Evolutionary conservation across 306 rosid genomes (phyloP), one percentile per base, ranked within the genome.

Genomic region (Hylodesmum podocarpum): DNA sequence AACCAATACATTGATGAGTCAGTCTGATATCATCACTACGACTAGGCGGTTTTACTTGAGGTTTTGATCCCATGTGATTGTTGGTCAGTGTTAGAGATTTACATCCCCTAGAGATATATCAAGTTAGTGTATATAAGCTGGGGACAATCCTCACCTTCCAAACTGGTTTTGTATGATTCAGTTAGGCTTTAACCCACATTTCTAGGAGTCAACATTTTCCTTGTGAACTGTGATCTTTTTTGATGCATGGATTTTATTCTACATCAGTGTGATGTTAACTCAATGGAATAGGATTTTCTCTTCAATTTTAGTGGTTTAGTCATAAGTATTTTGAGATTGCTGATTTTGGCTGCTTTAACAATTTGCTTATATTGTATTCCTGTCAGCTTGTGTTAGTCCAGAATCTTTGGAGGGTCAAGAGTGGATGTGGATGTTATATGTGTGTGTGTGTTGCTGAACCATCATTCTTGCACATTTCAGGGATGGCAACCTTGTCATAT

Each of bases 151-250:
- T n/a, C n/a, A n/a, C n/a, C n/a, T n/a, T n/a, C n/a, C n/a, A n/a
- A n/a, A n/a, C n/a, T n/a, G n/a, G n/a, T n/a, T n/a, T n/a, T n/a
- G n/a, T n/a, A n/a, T n/a, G n/a, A n/a, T n/a, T n/a, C n/a, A n/a
- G n/a, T n/a, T n/a, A n/a, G n/a, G n/a, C n/a, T n/a, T n/a, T n/a
- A n/a, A n/a, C n/a, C n/a, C n/a, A n/a, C n/a, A n/a, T n/a, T n/a
- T n/a, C n/a, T n/a, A n/a, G 66, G 34, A 1, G 15, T 27, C 54
- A 66, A 66, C 66, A 62, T 6, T 7, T 79, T 72, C 74, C 55
- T 27, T 62, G 12, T 49, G 25, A 55, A 25, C 66, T n/a, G 6
- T 49, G 25, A 55, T 34, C 66, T 44, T 44, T 47, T 46, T 47
- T n/a, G 33, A 75, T 49, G 62, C 67, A 13, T 39, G 5, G 34